Percentiles rank a stretch among this genome's conserved stretches.
Evolutionary conservation across 345 rosid species (phyloP).

Genomic region (Euphorbia peplus): DNA sequence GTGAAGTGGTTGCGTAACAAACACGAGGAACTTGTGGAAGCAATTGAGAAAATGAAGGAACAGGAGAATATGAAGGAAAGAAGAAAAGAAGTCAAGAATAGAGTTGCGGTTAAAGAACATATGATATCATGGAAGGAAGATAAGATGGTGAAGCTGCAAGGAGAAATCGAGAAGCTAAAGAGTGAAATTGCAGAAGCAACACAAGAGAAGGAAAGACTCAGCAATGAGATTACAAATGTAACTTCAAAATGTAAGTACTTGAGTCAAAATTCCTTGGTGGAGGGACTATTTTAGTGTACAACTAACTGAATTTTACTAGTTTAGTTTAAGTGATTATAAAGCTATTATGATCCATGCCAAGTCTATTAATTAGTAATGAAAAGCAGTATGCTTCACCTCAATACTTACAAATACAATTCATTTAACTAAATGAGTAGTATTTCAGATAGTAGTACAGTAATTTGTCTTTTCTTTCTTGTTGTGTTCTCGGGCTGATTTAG

Average conservation of each 20-base stretch:
- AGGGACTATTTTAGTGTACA: too few species aligned
- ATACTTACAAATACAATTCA: too few species aligned
- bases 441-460: too few species aligned
- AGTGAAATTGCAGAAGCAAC: conserved; percentile 4
- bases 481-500: too few species aligned
- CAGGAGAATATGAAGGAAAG: not conserved
- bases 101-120: not conserved
- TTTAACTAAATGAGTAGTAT: too few species aligned
- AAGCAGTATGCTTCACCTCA: too few species aligned
- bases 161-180: conserved; percentile 3
- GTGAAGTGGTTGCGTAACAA: conserved; percentile 12
- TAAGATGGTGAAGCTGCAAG: conserved; percentile 9
- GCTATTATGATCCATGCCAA: too few species aligned
- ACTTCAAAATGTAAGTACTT: not conserved
- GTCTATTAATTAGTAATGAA: too few species aligned
- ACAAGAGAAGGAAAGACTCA: not conserved
- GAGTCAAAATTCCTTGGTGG: not conserved
- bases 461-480: too few species aligned
- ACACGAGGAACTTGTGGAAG: conserved; percentile 9
- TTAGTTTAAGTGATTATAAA: too few species aligned
- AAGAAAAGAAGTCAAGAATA: not conserved
- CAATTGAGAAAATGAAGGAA: not conserved
- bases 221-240: not conserved
- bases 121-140: conserved; percentile 6
- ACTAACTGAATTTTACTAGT: too few species aligned